Base-by-base conservation (phyloP, 805 yeast genomes). In the Lipomyces orientalis region DNA sequence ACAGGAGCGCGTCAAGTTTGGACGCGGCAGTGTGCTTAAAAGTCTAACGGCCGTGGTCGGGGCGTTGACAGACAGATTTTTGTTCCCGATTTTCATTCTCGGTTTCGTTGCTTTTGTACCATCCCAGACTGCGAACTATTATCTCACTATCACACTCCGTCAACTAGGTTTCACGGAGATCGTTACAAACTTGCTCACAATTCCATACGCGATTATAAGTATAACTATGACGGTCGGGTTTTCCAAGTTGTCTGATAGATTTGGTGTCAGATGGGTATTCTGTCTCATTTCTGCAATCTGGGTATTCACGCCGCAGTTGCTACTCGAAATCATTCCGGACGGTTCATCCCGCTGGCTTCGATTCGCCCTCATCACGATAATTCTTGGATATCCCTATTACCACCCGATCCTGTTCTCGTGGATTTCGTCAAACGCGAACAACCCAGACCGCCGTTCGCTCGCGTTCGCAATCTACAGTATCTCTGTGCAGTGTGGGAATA, bases 391-490 rank as follows among this genome's bases (percentile, higher is more conserved):
- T 49, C 85, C 87, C 0, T 81, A 81, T 60, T 78, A 82, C 29
- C 86, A 86, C 77, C 85, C 90, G 0, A 77, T 88, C 60, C 77
- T 84, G 66, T 86, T 86, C 31, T 79, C 85, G 19, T 86, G 90
- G 87, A 83, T 86, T 64, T 87, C 92, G 0, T 75, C 85, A 35
- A 88, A 88, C 72, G 82, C 90, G 8, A 85, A 86, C 74, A 81
- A 88, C 0, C 88, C 88, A 31, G 77, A 87, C 19, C 79, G 86
- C 3, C 80, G 93, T 71, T 85, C 92, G 0, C 87, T 88, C 4
- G 83, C 88, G 14, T 85, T 90, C 0, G 87, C 91, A 0, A 67
- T 88, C 49, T 88, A 85, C 74, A 89, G 88, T 73, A 87, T 88
- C 81, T 83, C 82, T 73, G 87, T 86, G 0, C 93, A 89, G 74